phyloP scores from a whole-genome alignment of 352 stramenopile genomes.

The Phytopythium litorale region DNA sequence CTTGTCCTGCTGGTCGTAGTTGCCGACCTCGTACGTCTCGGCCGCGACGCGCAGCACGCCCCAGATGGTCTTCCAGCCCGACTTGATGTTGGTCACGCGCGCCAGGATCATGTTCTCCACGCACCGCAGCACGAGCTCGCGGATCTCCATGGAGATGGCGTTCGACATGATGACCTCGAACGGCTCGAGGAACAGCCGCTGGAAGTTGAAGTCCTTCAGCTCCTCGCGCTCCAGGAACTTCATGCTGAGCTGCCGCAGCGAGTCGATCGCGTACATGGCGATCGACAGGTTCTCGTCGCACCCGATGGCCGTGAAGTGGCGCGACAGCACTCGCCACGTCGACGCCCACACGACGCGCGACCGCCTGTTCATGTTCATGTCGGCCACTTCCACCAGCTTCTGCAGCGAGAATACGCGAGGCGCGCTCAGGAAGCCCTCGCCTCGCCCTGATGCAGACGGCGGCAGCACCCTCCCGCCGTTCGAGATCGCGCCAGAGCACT shows the following conservation, averaged over 20 bases:
- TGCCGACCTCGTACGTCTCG: slow-evolving; percentile 67
- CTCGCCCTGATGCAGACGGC: slow-evolving; percentile 18
- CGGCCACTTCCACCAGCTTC: slow-evolving; percentile 98
- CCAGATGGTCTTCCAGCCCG: slow-evolving; percentile 94
- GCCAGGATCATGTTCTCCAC: slow-evolving; percentile 92
- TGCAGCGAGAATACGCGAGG: slow-evolving; percentile 98
- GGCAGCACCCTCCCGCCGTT: slow-evolving; percentile 25
- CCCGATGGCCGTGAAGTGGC: slow-evolving; percentile 97
- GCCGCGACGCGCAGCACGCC: slow-evolving; percentile 88
- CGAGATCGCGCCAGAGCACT: slow-evolving; percentile 69
- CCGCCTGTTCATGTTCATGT: slow-evolving; percentile 99
- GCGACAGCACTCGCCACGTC: slow-evolving; percentile 96
- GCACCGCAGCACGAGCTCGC: slow-evolving; percentile 89
- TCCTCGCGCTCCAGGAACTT: slow-evolving; percentile 99
- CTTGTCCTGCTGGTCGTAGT: slow-evolving; percentile 51
- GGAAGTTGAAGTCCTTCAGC: slow-evolving; percentile 98
- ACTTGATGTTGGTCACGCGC: slow-evolving; percentile 85
- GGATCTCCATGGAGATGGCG: slow-evolving; percentile 75
- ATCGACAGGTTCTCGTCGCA: slow-evolving; percentile 96
- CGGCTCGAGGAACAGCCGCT: slow-evolving; percentile 96
- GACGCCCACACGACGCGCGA: slow-evolving; percentile 97
- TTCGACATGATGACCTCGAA: slow-evolving; percentile 95
- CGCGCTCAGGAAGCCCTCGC: slow-evolving; percentile 36
- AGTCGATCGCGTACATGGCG: slow-evolving; percentile 99
- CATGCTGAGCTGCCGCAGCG: slow-evolving; percentile 98